Evolutionary conservation across 768 basidiomycete species (phyloP), one percentile per base, ranked within the genome.

Genomic region (Boletus bicolor): DNA sequence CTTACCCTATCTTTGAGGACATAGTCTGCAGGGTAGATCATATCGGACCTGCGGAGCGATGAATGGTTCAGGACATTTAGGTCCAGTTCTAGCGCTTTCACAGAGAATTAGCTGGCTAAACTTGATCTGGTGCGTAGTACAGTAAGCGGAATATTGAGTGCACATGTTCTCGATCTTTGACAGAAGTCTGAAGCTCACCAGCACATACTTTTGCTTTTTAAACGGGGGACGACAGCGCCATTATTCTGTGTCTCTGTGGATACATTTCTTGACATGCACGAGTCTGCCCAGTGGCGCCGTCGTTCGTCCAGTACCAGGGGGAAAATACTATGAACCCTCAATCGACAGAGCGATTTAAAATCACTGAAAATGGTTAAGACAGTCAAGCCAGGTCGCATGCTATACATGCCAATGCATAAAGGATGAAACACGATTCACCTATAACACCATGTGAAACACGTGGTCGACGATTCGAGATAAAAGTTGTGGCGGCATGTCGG

Each of bases 191-290:
- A 42, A 38, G 28, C 21, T 55, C 42, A 15, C 41, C 26, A 47
- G 21, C 37, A 67, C 62, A 52, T 59, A 61, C 59, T 51, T 56
- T 53, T 41, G 37, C 26, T 57, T 45, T 68, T 63, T 67, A 68
- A 47, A 28, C 14, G 43, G 32, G 28, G 28, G 43, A 34, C 17
- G 32, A 53, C 44, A 21, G 19, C 49, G n/a, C 12, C 48, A 41
- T 34, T 12, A 9, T 45, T 56, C 54, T 55, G 61, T 61, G 56
- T 48, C 17, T 30, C 12, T 44, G 28, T 5, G 26, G 15, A 8
- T 32, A 6, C 50, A 44, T 17, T 7, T 30, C 15, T 32, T n/a
- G 28, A 49, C 14, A 15, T 43, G 34, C 7, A n/a, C 17, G 46
- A 36, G 24, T 38, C 42, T 38, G 11, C 8, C 4, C 1, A 14